Conservation (phyloP, 2,329 filamentous ascomycete genomes). For the Lecanicillium sp. region DNA sequence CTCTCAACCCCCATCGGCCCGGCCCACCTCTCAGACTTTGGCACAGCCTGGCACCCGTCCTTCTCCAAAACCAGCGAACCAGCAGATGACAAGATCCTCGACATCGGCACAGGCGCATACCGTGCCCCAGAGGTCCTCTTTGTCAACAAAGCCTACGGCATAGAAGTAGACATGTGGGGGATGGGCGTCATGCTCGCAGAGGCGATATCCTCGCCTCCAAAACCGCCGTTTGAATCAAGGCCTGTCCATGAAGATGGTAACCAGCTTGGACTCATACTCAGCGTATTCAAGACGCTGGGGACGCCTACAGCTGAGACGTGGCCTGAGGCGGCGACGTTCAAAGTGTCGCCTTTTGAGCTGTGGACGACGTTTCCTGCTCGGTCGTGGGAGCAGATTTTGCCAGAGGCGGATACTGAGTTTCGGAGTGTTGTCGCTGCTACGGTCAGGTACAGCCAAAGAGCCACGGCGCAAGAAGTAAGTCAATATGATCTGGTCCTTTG, state of each 20-base stretch:
- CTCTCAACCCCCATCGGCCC: slow-evolving; percentile 59
- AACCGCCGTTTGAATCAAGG: slow-evolving; percentile 75
- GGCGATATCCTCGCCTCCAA: slow-evolving; percentile 44
- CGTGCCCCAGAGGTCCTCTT: slow-evolving; percentile 86
- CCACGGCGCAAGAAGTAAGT: slow-evolving; percentile 48
- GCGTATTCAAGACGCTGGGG: slow-evolving; percentile 85
- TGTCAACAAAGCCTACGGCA: slow-evolving; percentile 64
- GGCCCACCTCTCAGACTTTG: slow-evolving; percentile 82
- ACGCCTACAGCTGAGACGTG: slow-evolving; percentile 74
- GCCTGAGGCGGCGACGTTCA: slow-evolving; percentile 67
- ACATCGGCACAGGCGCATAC: slow-evolving; percentile 90
- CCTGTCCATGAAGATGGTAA: slow-evolving; percentile 69
- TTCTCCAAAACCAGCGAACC: slow-evolving; percentile 55
- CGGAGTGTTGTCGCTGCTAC: slow-evolving; percentile 58
- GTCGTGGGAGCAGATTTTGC: slow-evolving; percentile 63
- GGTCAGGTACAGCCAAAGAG: slow-evolving; percentile 62
- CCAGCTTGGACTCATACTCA: slow-evolving; percentile 82
- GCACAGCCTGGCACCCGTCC: slow-evolving; percentile 73
- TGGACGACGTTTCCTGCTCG: slow-evolving; percentile 66
- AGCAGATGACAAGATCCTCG: slow-evolving; percentile 67
- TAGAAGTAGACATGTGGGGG: slow-evolving; percentile 80
- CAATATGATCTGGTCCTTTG: too few relatives aligned
- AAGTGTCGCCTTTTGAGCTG: slow-evolving; percentile 78
- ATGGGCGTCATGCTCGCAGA: slow-evolving; percentile 80
- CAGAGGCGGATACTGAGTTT: slow-evolving; percentile 46